Evolutionary conservation across 306 rosid species (phyloP).

Genomic region (Abrus precatorius): DNA sequence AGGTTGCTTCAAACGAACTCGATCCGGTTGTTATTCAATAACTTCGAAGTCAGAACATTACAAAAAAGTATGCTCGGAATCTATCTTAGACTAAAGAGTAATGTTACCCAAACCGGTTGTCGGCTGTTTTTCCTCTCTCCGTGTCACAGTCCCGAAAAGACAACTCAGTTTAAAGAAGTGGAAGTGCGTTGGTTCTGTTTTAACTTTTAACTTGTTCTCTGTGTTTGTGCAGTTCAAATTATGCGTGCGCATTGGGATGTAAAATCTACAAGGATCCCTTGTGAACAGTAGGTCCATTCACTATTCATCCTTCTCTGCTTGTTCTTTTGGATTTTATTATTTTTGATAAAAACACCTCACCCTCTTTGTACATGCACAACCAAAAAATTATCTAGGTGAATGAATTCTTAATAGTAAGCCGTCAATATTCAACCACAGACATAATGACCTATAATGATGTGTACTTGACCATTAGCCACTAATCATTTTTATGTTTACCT

Average conservation of each 20-base stretch:
- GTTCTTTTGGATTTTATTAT: constrained; percentile 38
- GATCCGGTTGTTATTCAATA: neutral
- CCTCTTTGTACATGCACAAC: constrained; percentile 38
- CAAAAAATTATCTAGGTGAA: constrained; percentile 41
- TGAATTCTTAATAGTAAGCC: constrained; percentile 28
- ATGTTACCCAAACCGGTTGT: neutral
- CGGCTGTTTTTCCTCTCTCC: neutral
- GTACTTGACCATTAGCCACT: constrained; percentile 45
- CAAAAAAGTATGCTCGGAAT: neutral
- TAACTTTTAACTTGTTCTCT: neutral
- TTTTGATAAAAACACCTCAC: constrained; percentile 51
- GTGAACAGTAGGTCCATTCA: neutral
- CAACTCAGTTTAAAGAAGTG: neutral
- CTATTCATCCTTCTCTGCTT: neutral
- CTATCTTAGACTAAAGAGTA: neutral
- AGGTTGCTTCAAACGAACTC: constrained; percentile 24
- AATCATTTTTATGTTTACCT: constrained; percentile 32
- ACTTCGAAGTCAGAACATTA: neutral
- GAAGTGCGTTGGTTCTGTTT: neutral
- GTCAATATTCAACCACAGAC: constrained; percentile 50
- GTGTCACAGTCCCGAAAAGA: neutral
- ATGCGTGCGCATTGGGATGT: neutral
- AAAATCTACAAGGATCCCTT: neutral
- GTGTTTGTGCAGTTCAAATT: neutral
- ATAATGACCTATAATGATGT: constrained; percentile 50